phyloP scores from a whole-genome alignment of 2,329 filamentous ascomycete genomes.

The Aspergillus costaricaensis region DNA sequence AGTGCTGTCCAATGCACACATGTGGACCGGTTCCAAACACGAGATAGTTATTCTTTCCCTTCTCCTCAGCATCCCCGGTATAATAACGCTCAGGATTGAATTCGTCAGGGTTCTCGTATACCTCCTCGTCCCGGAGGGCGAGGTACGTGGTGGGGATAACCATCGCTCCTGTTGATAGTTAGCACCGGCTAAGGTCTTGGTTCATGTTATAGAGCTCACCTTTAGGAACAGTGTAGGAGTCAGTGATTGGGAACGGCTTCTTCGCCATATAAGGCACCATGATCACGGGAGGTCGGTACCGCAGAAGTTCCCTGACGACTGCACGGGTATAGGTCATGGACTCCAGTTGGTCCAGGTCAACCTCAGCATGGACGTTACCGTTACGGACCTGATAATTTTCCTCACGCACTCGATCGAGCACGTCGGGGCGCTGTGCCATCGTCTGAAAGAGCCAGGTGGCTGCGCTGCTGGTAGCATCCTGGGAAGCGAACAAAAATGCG shows the following conservation, averaged over 20 bases:
- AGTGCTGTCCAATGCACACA: conserved; percentile 53
- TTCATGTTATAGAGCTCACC: conserved; percentile 42
- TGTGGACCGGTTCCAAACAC: conserved; percentile 56
- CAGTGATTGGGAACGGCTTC: conserved; percentile 51
- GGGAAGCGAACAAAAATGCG: conserved; percentile 57
- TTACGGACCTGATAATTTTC: conserved; percentile 51
- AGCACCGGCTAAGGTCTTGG: not conserved
- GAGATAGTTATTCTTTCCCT: conserved; percentile 55
- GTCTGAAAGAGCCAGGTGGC: conserved; percentile 58
- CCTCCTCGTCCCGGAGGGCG: conserved; percentile 53
- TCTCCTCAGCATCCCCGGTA: conserved; percentile 51
- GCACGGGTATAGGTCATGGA: conserved; percentile 55
- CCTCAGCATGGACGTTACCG: conserved; percentile 48
- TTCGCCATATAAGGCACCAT: conserved; percentile 57
- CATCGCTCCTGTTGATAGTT: not conserved
- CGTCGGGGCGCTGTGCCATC: conserved; percentile 54
- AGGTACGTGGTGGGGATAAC: conserved; percentile 56
- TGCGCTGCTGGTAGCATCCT: conserved; percentile 56
- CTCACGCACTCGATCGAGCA: conserved; percentile 48
- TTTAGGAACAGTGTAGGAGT: conserved; percentile 53
- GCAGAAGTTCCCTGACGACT: conserved; percentile 57
- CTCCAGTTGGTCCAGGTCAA: conserved; percentile 30
- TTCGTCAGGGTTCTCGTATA: conserved; percentile 49
- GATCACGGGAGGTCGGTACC: conserved; percentile 56
- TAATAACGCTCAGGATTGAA: conserved; percentile 59